Evolutionary conservation across 179 eudicot species (phyloP).

Genomic region (Gypsophila paniculata): DNA sequence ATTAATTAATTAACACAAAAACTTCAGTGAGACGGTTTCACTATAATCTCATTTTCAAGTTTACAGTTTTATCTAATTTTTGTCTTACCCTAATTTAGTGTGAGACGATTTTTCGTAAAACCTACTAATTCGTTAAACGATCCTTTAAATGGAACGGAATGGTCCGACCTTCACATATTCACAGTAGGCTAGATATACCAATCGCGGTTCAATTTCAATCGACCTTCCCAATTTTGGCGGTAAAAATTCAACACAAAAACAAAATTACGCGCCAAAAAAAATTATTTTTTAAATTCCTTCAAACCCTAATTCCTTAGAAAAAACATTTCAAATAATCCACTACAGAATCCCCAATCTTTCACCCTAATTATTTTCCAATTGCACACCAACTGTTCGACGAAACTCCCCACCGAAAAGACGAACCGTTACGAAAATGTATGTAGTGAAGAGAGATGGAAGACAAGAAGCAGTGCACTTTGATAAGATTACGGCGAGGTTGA

Average conservation of each 20-base stretch:
- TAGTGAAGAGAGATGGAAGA: conserved; percentile 48
- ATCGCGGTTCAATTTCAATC: too few relatives aligned
- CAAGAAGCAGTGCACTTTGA: conserved; percentile 40
- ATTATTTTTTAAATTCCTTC: not conserved
- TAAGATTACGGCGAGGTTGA: conserved; percentile 43
- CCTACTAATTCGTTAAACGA: too few relatives aligned
- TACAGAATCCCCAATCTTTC: not conserved
- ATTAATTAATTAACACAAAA: too few relatives aligned
- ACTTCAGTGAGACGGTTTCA: too few relatives aligned
- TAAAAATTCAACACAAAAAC: not conserved
- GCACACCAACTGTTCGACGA: conserved; percentile 12
- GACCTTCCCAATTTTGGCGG: not conserved
- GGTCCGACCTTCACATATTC: too few relatives aligned
- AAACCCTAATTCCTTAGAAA: not conserved
- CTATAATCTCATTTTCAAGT: too few relatives aligned
- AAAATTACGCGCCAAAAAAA: not conserved
- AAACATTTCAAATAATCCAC: not conserved
- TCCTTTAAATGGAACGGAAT: too few relatives aligned
- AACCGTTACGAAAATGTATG: conserved; percentile 29
- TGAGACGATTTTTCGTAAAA: too few relatives aligned
- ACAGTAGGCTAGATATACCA: too few relatives aligned
- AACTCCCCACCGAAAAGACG: not conserved
- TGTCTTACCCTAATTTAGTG: too few relatives aligned
- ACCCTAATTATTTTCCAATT: not conserved
- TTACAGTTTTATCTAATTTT: too few relatives aligned